A percentile compares a stretch with the other conserved stretches of the same genome.
Evolutionary conservation across 2,329 filamentous ascomycete species (phyloP).

Genomic region (Penicillium sp.): DNA sequence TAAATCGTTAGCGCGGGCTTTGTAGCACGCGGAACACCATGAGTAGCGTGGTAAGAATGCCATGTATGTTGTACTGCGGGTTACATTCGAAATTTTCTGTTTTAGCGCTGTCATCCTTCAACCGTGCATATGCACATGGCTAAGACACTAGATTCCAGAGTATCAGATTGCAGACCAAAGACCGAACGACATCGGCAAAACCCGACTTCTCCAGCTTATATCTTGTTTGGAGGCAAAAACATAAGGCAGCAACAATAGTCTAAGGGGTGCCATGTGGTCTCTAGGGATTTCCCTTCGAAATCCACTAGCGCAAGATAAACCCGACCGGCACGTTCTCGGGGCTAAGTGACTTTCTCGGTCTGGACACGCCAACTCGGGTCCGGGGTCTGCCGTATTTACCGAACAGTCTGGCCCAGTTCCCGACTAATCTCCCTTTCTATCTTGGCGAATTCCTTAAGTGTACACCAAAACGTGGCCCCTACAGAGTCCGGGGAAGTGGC

Average conservation of each 20-base stretch:
- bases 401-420: constrained; percentile 14
- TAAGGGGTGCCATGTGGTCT: background rate
- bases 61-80: background rate
- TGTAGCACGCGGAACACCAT: background rate
- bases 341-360: background rate
- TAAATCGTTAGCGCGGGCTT: background rate
- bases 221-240: background rate
- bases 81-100: background rate
- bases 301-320: constrained; percentile 1
- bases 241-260: background rate
- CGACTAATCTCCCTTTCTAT: constrained; percentile 1
- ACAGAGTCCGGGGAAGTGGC: constrained; percentile 19
- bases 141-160: background rate
- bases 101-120: background rate
- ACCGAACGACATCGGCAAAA: constrained; percentile 1
- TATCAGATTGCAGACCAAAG: constrained; percentile 5
- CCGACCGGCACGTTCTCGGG: constrained; percentile 1
- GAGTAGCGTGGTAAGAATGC: background rate
- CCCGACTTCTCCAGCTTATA: background rate
- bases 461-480: constrained; percentile 11
- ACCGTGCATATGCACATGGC: constrained; percentile 7
- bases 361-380: constrained; percentile 11
- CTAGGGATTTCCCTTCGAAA: background rate
- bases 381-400: constrained; percentile 14
- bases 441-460: background rate